These are phyloP conservation scores for Orychophragmus violaceus DNA, from an alignment of 345 rosid species.

Conservation along the genomic window DNA sequence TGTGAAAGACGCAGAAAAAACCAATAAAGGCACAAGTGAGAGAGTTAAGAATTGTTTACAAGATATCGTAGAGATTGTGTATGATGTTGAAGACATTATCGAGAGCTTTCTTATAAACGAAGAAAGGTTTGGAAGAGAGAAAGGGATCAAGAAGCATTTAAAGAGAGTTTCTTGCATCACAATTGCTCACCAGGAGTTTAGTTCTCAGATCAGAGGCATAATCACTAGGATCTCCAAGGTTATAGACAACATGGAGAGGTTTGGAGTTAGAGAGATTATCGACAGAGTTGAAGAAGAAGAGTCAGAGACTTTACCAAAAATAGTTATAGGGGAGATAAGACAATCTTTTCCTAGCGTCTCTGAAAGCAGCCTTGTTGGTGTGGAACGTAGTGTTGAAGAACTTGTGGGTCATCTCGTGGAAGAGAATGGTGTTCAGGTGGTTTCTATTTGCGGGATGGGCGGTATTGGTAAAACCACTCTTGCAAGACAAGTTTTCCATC, in stretches of 20 bases:
- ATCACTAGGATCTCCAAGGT: constrained; percentile 12
- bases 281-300: not conserved
- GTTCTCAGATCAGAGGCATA: not conserved
- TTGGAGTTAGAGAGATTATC: constrained; percentile 7
- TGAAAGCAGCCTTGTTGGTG: constrained; percentile 4
- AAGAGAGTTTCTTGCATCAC: constrained; percentile 4
- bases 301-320: not conserved
- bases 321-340: not conserved
- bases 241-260: constrained; percentile 4
- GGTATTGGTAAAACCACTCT: constrained; percentile 50
- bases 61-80: not conserved
- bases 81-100: not conserved
- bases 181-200: not conserved
- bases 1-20: not conserved
- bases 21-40: not conserved
- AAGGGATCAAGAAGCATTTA: constrained; percentile 3
- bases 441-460: constrained; percentile 43
- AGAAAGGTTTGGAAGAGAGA: too few species aligned
- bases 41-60: not conserved
- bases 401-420: not conserved
- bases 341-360: constrained; percentile 7
- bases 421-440: not conserved
- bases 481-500: constrained; percentile 31
- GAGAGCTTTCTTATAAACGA: constrained; percentile 4
- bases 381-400: constrained; percentile 4